A percentile compares a stretch with the other conserved stretches of the same genome.
Evolutionary conservation across 192 early-diverging fungal genomes (phyloP).

Genomic region (Backusella parvicylindrica): DNA sequence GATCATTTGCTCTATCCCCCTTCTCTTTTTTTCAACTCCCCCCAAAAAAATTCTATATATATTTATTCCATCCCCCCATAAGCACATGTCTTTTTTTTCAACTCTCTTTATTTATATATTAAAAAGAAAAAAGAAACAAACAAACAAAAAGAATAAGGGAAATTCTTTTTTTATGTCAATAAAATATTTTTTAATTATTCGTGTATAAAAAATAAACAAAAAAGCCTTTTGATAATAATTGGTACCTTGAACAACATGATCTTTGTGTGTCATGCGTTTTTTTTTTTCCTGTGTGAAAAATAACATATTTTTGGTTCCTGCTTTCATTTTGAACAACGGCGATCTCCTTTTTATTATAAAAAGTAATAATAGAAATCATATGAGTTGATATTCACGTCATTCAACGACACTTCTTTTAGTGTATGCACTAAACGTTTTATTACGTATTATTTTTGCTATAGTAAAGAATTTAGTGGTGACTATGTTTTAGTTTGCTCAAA

Average conservation of each 20-base stretch:
- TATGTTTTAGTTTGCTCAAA: background rate
- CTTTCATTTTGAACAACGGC: constrained; percentile 12
- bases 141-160: background rate
- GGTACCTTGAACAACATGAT: constrained; percentile 8
- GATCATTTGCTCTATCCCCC: background rate
- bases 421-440: background rate
- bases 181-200: background rate
- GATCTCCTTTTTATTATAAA: constrained; percentile 9
- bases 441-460: background rate
- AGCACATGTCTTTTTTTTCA: background rate
- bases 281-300: constrained; percentile 3
- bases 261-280: constrained; percentile 7
- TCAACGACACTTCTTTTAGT: background rate
- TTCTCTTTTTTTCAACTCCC: background rate
- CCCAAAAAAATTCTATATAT: background rate
- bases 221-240: background rate
- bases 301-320: background rate
- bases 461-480: background rate
- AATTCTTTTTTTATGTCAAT: background rate
- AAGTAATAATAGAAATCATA: background rate
- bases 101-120: background rate
- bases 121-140: constrained; percentile 4
- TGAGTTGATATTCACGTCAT: background rate
- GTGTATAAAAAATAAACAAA: background rate
- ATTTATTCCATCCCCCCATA: background rate